Evolutionary conservation across 179 eudicot genomes (phyloP).

Genomic region (Nepenthes alata): DNA sequence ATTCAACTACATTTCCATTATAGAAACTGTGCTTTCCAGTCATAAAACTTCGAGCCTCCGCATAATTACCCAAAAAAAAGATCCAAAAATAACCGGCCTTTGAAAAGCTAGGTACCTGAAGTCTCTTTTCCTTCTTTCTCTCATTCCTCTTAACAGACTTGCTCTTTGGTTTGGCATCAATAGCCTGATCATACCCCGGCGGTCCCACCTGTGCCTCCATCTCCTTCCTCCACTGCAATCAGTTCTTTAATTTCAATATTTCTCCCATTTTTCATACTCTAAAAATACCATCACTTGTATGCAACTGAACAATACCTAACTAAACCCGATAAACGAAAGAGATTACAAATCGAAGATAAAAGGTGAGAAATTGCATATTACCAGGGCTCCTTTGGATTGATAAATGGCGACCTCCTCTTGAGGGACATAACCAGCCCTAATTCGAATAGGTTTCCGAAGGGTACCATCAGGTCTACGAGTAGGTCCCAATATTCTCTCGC

Average conservation of each 20-base stretch:
- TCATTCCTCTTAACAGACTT: constrained; percentile 88
- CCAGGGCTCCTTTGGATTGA: constrained; percentile 81
- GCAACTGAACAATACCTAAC: not conserved
- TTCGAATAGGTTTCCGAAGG: constrained; percentile 59
- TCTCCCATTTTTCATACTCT: not conserved
- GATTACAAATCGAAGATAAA: not conserved
- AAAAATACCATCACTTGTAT: not conserved
- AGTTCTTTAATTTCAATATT: not conserved
- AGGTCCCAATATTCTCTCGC: constrained; percentile 75
- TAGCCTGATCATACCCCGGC: constrained; percentile 63
- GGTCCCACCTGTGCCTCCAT: constrained; percentile 55
- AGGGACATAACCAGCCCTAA: constrained; percentile 81
- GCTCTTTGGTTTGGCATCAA: constrained; percentile 54
- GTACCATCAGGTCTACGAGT: constrained; percentile 93
- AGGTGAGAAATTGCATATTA: constrained; percentile 8
- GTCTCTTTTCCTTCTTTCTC: constrained; percentile 82
- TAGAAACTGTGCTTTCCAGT: too few relatives aligned
- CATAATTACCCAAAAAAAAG: too few relatives aligned
- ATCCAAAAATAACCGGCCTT: too few relatives aligned
- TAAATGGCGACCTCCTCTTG: constrained; percentile 90
- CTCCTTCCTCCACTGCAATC: constrained; percentile 69
- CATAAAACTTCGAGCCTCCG: too few relatives aligned
- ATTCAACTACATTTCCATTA: too few relatives aligned
- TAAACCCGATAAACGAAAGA: not conserved
- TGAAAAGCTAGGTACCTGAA: constrained; percentile 39